phyloP scores from a whole-genome alignment of 306 rosid species.

The Quercus bicolor region DNA sequence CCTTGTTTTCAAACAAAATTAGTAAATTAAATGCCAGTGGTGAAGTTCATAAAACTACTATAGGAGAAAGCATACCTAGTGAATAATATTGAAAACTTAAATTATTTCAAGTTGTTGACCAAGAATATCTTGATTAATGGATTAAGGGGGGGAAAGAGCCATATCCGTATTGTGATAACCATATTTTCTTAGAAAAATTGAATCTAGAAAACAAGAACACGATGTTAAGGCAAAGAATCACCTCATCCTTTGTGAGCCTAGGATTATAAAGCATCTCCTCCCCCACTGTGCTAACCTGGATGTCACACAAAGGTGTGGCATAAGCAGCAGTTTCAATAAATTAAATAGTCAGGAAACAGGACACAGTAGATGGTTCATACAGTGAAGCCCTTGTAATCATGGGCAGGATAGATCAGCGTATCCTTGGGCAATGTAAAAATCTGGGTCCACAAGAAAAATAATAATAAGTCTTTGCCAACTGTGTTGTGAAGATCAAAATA shows the following conservation, averaged over 20 bases:
- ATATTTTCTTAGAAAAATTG: background rate
- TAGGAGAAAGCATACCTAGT: background rate
- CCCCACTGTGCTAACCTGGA: slow-evolving; percentile 81
- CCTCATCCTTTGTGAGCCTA: slow-evolving; percentile 79
- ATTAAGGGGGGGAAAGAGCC: background rate
- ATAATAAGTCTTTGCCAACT: slow-evolving; percentile 9
- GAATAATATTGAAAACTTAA: background rate
- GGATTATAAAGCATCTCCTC: slow-evolving; percentile 80
- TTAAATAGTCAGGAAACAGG: slow-evolving; percentile 7
- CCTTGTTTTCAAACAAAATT: background rate
- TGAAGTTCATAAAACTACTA: background rate
- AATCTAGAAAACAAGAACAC: slow-evolving; percentile 1
- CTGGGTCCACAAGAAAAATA: slow-evolving; percentile 38
- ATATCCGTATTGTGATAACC: background rate
- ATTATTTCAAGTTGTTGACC: background rate
- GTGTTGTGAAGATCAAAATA: background rate
- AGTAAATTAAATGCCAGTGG: background rate
- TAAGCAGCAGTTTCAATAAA: slow-evolving; percentile 21
- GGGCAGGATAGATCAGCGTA: slow-evolving; percentile 80
- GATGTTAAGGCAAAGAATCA: slow-evolving; percentile 24
- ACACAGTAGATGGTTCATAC: slow-evolving; percentile 36
- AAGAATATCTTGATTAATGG: background rate
- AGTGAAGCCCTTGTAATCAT: slow-evolving; percentile 89
- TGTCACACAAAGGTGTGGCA: slow-evolving; percentile 17
- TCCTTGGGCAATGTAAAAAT: slow-evolving; percentile 77